Conservation (phyloP, 2,329 filamentous ascomycete genomes). For the Epichloe sylvatica region DNA sequence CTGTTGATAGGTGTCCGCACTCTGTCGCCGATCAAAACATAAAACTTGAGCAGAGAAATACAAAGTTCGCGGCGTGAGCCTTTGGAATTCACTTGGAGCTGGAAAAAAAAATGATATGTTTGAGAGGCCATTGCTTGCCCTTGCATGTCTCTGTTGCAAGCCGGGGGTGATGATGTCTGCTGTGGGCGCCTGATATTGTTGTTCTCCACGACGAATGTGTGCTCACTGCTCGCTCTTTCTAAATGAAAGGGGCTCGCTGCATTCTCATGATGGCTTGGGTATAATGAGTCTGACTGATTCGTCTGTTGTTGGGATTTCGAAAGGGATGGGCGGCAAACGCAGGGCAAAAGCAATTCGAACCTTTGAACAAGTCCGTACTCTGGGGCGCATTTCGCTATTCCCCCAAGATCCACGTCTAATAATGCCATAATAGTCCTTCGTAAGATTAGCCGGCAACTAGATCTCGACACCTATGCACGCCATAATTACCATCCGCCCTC, state of each 20-base stretch:
- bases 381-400: background rate
- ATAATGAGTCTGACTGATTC: background rate
- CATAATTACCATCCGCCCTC: background rate
- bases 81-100: background rate
- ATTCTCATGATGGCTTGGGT: background rate
- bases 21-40: background rate
- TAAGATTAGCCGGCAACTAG: background rate
- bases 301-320: background rate
- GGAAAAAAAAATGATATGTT: conserved; percentile 1
- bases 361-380: background rate
- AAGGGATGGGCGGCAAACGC: background rate
- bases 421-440: background rate
- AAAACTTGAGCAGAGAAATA: background rate
- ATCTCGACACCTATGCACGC: conserved; percentile 2
- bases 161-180: conserved; percentile 2
- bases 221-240: background rate
- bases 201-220: background rate
- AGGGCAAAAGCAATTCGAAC: background rate
- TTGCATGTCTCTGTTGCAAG: conserved; percentile 10
- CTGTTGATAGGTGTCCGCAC: background rate
- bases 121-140: conserved; percentile 4
- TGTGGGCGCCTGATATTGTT: background rate
- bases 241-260: background rate
- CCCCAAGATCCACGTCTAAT: background rate
- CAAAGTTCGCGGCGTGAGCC: background rate